These are phyloP conservation scores for Colletotrichum plurivorum DNA, from an alignment of 2,329 filamentous ascomycete species.

Conservation along the genomic window DNA sequence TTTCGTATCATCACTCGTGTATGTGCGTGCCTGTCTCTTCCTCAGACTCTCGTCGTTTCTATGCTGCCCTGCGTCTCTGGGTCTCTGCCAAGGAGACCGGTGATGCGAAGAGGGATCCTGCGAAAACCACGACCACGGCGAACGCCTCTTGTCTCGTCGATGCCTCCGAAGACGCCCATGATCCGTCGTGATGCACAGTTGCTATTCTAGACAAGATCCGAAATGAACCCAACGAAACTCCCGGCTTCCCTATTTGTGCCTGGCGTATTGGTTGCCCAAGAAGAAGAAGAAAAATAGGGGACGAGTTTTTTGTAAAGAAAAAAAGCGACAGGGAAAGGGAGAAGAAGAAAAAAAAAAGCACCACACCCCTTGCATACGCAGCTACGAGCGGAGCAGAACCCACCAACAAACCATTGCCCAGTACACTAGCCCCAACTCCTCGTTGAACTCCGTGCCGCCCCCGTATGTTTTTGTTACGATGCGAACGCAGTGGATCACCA, in stretches of 20 bases:
- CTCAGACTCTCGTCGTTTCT: slow-evolving; percentile 18
- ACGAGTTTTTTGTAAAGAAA: background rate
- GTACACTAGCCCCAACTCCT: slow-evolving; percentile 18
- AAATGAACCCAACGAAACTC: slow-evolving; percentile 24
- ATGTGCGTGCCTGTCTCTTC: slow-evolving; percentile 4
- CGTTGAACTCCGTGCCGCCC: slow-evolving; percentile 20
- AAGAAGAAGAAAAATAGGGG: slow-evolving; percentile 1
- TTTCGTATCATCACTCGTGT: slow-evolving; percentile 6
- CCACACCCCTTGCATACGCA: slow-evolving; percentile 28
- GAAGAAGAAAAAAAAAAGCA: background rate
- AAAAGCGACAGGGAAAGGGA: background rate
- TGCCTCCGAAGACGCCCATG: slow-evolving; percentile 22
- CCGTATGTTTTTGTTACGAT: slow-evolving; percentile 26
- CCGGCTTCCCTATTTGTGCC: slow-evolving; percentile 16
- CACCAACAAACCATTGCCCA: slow-evolving; percentile 18
- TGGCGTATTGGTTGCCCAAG: slow-evolving; percentile 21
- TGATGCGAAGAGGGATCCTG: background rate
- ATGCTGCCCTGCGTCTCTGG: background rate
- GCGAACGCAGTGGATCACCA: slow-evolving; percentile 69
- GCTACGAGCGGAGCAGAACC: slow-evolving; percentile 12
- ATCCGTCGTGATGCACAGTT: slow-evolving; percentile 29
- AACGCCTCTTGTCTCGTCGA: slow-evolving; percentile 15
- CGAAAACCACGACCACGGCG: background rate
- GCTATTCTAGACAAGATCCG: slow-evolving; percentile 26
- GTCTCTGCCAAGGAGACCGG: slow-evolving; percentile 20